Evolutionary conservation across 371 early-diverging fungal species (phyloP), one percentile per base, ranked within the genome.

Genomic region (Apophysomyces variabilis): DNA sequence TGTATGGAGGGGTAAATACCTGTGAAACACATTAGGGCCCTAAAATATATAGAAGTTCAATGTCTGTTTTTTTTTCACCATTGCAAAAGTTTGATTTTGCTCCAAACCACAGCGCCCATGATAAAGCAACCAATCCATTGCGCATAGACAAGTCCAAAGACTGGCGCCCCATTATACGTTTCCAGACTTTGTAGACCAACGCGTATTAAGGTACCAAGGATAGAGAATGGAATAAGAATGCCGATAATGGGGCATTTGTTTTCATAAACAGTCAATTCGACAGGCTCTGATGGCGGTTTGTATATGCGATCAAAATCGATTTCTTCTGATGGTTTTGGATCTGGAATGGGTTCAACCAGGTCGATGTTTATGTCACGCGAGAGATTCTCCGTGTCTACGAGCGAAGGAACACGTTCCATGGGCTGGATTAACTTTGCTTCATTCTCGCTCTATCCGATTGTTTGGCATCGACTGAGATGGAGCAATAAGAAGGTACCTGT

Each of bases 41-140:
- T 18, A 26, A 3, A 41, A 14, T 32, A 46, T 44, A 65, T 8
- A 16, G 14, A 54, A 7, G 47, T 13, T 7, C 0, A 57, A 14
- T 26, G 32, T 26, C 32, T 26, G 26, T 54, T 57, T 35, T n/a
- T n/a, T 26, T 32, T 50, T 66, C 65, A 65, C 73, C 68, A 66
- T 45, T 69, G 16, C 35, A 65, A 57, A 18, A 76, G 18, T 38
- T 36, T 7, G 26, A 14, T 71, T 66, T 69, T 76, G 38, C 62
- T 69, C 18, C 69, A 60, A 8, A 63, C 66, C 5, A 65, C 75
- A n/a, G 79, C 65, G 12, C 90, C 90, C 86, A 89, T 90, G 18
- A 92, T 76, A 35, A 90, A 59, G 66, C 93, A 93, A 1, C 93
- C 93, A 35, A 88, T 62, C 74, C 90, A 83, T 59, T 93, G 93